Conservation (phyloP, 139 green algal species). For the Picochlorum sp. region DNA sequence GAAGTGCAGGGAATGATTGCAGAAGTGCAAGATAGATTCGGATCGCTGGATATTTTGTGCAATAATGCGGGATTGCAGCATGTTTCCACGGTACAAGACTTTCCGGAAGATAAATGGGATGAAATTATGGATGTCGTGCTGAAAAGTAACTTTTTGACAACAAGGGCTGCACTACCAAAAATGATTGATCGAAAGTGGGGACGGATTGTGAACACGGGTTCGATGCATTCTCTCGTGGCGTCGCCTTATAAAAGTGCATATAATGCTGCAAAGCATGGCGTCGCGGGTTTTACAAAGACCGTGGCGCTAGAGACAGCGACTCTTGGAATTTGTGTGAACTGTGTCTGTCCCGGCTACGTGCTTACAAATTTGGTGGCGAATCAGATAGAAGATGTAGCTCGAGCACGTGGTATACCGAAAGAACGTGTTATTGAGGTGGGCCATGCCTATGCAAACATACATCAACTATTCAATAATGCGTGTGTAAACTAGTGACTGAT, state of each 20-base stretch:
- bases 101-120: conserved; percentile 74
- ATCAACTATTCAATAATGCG: no score
- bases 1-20: conserved; percentile 32
- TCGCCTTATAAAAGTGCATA: conserved; percentile 85
- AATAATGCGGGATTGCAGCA: conserved; percentile 75
- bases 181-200: conserved; percentile 74
- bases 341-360: conserved; percentile 16
- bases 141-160: conserved; percentile 62
- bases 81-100: conserved; percentile 62
- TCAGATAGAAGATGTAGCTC: conserved; percentile 58
- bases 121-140: conserved; percentile 65
- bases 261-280: conserved; percentile 84
- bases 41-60: conserved; percentile 40
- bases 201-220: conserved; percentile 78
- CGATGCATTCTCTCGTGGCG: conserved; percentile 73
- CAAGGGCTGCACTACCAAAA: conserved; percentile 67
- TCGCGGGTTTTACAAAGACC: conserved; percentile 73
- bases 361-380: conserved; percentile 57
- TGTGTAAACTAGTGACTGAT: no score
- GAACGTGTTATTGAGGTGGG: conserved; percentile 26
- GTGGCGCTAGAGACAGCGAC: conserved; percentile 61
- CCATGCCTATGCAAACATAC: no score
- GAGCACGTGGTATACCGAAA: conserved; percentile 52
- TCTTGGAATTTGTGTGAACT: conserved; percentile 36
- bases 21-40: conserved; percentile 18